These are phyloP conservation scores for Pythium volutum DNA, from an alignment of 352 stramenopile species.

Conservation along the genomic window DNA sequence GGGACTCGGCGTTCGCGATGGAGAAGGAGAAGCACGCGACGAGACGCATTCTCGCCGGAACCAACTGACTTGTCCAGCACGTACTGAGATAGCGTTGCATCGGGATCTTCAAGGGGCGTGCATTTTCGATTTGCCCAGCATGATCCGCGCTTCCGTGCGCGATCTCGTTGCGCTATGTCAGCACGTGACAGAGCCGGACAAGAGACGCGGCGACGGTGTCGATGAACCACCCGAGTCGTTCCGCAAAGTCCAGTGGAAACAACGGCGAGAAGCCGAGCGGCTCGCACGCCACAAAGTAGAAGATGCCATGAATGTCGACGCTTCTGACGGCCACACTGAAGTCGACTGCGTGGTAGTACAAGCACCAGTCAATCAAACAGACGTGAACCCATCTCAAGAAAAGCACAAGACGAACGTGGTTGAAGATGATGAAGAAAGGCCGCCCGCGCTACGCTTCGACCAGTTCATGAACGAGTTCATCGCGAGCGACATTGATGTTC, in stretches of 20 bases:
- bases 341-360: too few species aligned
- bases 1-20: constrained; percentile 8
- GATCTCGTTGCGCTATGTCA: constrained; percentile 42
- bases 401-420: neutral
- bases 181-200: constrained; percentile 26
- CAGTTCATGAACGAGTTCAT: constrained; percentile 23
- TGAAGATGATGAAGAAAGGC: neutral
- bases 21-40: neutral
- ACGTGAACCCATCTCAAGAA: neutral
- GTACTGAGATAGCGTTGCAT: neutral
- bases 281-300: neutral
- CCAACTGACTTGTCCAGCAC: neutral
- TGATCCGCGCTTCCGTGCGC: constrained; percentile 25
- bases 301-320: neutral
- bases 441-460: constrained; percentile 1
- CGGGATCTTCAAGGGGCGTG: constrained; percentile 6
- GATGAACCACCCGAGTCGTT: constrained; percentile 31
- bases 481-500: constrained; percentile 15
- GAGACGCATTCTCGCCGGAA: neutral
- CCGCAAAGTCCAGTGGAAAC: constrained; percentile 43
- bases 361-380: neutral
- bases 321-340: too few species aligned
- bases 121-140: neutral
- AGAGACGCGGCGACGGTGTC: neutral
- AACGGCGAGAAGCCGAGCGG: constrained; percentile 28